Base-by-base conservation (phyloP, 345 rosid genomes). In the Diplotaxis tenuifolia region DNA sequence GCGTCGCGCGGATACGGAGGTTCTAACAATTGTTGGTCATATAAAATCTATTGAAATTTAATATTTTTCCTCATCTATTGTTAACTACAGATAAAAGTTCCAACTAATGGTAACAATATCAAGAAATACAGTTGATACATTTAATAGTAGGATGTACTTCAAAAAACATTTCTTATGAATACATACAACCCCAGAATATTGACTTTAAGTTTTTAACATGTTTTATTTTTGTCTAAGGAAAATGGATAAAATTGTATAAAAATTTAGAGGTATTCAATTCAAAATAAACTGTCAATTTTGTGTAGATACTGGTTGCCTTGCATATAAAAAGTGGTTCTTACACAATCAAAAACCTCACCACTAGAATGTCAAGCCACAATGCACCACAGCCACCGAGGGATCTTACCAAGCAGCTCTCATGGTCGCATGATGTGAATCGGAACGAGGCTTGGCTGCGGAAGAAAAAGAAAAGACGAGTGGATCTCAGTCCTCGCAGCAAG, bases 361-460 rank as follows among this genome's bases (percentile, higher is more conserved):
- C 56, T 9, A 56, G 5, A 29, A 67, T 77, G 65, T 65, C 77
- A 18, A 79, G 74, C 15, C 69, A 75, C 4, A 79, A 59, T 5
- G 73, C 76, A 0, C 72, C 73, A 54, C 78, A 64, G 15, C 68
- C 29, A 5, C 71, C 81, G 3, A 65, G 58, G 7, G n/a, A 10
- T 53, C 58, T 53, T 22, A 53, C 28, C 27, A 53, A 53, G 58
- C 58, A 53, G 28, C 58, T 20, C 28, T 53, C 58, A 21, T 53
- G 58, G 58, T 21, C 28, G n/a, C 28, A 21, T 53, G 58, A 53
- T 12, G 12, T 53, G n/a, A 53, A 10, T 7, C 58, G 58, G n/a
- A 53, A 53, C 58, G n/a, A 53, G 28, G 58, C 58, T 53, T 53
- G 58, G 58, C 58, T 53, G 7, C n/a, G 58, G 28, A 53, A 53